Percentiles rank a stretch among this genome's conserved stretches.
Conservation (phyloP, 2,329 filamentous ascomycete species). For the Fusarium citri region DNA sequence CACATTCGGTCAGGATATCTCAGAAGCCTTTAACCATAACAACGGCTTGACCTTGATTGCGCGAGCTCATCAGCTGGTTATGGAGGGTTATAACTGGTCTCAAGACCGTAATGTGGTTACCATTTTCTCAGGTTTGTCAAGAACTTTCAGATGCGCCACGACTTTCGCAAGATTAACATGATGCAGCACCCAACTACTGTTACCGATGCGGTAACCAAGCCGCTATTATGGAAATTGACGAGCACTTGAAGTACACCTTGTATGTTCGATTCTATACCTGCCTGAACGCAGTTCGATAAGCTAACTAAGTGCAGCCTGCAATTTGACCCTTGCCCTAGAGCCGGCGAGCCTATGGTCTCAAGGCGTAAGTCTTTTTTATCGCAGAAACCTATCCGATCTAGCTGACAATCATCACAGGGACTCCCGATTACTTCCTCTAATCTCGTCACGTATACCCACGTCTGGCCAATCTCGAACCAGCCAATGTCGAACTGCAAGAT, state of each 20-base stretch:
- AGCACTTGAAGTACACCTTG: slow-evolving; percentile 99
- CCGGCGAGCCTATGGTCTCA: slow-evolving; percentile 98
- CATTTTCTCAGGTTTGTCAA: slow-evolving; percentile 86
- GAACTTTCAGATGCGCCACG: background rate
- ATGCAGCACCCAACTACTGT: slow-evolving; percentile 87
- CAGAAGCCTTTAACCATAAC: slow-evolving; percentile 99
- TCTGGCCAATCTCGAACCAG: slow-evolving; percentile 41
- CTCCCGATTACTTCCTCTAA: slow-evolving; percentile 99
- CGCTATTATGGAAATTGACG: slow-evolving; percentile 99
- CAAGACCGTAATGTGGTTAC: slow-evolving; percentile 98
- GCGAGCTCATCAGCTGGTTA: slow-evolving; percentile 96
- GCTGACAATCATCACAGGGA: slow-evolving; percentile 62
- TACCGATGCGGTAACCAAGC: slow-evolving; percentile 99
- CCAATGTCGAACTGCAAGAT: slow-evolving; percentile 30
- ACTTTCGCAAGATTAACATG: slow-evolving; percentile 8
- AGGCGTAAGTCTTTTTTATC: slow-evolving; percentile 70
- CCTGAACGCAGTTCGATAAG: slow-evolving; percentile 8
- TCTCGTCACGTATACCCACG: slow-evolving; percentile 46
- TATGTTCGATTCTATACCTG: slow-evolving; percentile 63
- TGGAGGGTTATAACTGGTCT: slow-evolving; percentile 99
- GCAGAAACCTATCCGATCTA: background rate
- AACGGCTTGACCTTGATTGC: slow-evolving; percentile 96
- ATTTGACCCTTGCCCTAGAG: slow-evolving; percentile 97
- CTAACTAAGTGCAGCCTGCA: slow-evolving; percentile 77
- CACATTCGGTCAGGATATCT: slow-evolving; percentile 97